A percentile compares a stretch with the other conserved stretches of the same genome.
These are phyloP conservation scores for Kluyveromyces marxianus DNA, from an alignment of 1,139 yeast genomes.

Conservation along the genomic window DNA sequence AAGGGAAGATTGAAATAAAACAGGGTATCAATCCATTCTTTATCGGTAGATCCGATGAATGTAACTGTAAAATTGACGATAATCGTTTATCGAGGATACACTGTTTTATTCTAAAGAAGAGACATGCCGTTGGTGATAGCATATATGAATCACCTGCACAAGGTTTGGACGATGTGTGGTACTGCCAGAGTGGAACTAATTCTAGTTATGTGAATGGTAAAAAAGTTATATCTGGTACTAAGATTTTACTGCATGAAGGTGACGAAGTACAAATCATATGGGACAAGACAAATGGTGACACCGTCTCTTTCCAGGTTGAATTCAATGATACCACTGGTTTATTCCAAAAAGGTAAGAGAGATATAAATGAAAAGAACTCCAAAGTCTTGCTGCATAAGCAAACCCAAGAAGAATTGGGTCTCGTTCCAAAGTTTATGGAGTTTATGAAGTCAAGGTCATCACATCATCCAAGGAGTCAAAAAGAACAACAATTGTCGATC, in stretches of 20 bases:
- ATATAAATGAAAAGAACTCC: conserved; percentile 10
- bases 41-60: conserved; percentile 56
- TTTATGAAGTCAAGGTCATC: conserved; percentile 16
- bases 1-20: conserved; percentile 46
- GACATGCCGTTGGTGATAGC: conserved; percentile 50
- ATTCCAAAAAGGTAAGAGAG: conserved; percentile 34
- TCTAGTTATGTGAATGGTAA: conserved; percentile 63
- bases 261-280: conserved; percentile 60
- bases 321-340: conserved; percentile 53
- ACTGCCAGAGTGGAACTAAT: conserved; percentile 72
- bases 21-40: conserved; percentile 58
- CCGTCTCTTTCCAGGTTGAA: conserved; percentile 45
- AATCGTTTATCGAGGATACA: conserved; percentile 78
- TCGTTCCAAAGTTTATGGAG: conserved; percentile 18
- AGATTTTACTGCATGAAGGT: conserved; percentile 52
- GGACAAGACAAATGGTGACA: conserved; percentile 46
- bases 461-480: background rate
- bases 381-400: conserved; percentile 16
- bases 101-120: conserved; percentile 55
- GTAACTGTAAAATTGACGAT: conserved; percentile 56
- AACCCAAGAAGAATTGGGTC: conserved; percentile 20
- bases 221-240: conserved; percentile 54
- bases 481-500: background rate
- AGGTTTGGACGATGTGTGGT: conserved; percentile 70
- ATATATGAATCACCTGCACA: conserved; percentile 60